These are phyloP conservation scores for Rhizopogon salebrosus DNA, from an alignment of 768 basidiomycete species.

Conservation along the genomic window DNA sequence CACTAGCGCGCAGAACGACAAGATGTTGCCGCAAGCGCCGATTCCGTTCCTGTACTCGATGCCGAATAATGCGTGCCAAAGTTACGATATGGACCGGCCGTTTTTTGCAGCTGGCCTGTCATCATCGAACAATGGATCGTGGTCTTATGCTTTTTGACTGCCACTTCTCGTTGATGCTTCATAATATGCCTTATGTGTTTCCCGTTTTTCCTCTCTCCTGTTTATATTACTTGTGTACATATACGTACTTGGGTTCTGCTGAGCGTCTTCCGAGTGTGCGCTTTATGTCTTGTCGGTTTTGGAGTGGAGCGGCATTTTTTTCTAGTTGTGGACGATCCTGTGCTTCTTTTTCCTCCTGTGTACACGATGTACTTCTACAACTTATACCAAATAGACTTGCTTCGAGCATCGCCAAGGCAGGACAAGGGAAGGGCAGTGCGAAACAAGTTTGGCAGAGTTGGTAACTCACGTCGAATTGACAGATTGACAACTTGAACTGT, in stretches of 20 bases:
- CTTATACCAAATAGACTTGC: constrained; percentile 11
- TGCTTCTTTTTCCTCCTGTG: not conserved
- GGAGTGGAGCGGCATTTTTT: not conserved
- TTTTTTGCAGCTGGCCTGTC: not conserved
- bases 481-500: not conserved
- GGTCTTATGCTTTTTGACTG: not conserved
- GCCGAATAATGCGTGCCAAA: constrained; percentile 9
- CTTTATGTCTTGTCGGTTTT: not conserved
- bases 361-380: not conserved
- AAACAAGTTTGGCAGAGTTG: too few relatives aligned
- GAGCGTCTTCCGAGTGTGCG: not conserved
- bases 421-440: not conserved
- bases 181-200: not conserved
- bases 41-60: constrained; percentile 14
- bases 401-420: not conserved
- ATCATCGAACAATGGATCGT: not conserved
- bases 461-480: too few relatives aligned
- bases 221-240: constrained; percentile 1
- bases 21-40: constrained; percentile 17
- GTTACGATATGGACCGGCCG: not conserved
- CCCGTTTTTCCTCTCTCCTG: not conserved
- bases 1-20: constrained; percentile 30
- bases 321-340: constrained; percentile 9
- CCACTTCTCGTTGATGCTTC: not conserved
- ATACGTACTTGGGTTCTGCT: not conserved